Percentiles rank a stretch among this genome's conserved stretches.
These are phyloP conservation scores for Sporothrix mexicana DNA, from an alignment of 2,329 filamentous ascomycete species.

Conservation along the genomic window DNA sequence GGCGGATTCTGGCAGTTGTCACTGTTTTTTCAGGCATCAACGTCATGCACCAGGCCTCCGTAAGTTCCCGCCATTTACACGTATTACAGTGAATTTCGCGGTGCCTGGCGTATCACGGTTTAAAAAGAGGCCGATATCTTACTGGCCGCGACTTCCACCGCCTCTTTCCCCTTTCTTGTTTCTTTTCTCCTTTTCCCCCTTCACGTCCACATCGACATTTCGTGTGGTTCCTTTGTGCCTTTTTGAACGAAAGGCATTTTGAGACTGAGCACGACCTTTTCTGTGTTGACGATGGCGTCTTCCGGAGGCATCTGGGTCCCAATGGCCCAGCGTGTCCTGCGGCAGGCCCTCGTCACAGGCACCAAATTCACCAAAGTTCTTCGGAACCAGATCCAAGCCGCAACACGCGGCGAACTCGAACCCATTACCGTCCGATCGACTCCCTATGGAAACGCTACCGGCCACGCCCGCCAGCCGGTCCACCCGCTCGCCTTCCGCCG, in stretches of 20 bases:
- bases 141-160: constrained; percentile 4
- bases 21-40: constrained; percentile 29
- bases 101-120: constrained; percentile 27
- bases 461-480: constrained; percentile 53
- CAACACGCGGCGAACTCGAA: constrained; percentile 51
- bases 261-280: not conserved
- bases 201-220: not conserved
- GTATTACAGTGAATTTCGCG: too few species aligned
- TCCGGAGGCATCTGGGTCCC: constrained; percentile 64
- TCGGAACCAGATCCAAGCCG: constrained; percentile 56
- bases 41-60: constrained; percentile 32
- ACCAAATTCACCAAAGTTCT: constrained; percentile 58
- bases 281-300: constrained; percentile 56
- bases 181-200: not conserved
- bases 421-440: constrained; percentile 52
- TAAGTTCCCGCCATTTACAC: constrained; percentile 27
- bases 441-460: constrained; percentile 29
- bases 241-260: constrained; percentile 8
- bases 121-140: constrained; percentile 29
- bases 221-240: constrained; percentile 19
- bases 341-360: constrained; percentile 52
- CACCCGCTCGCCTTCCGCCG: constrained; percentile 58
- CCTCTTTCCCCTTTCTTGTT: constrained; percentile 1
- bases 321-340: constrained; percentile 60
- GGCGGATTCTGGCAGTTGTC: constrained; percentile 1